Evolutionary conservation across 176 grass and related monocot species (phyloP).

Genomic region (Ananas comosus): DNA sequence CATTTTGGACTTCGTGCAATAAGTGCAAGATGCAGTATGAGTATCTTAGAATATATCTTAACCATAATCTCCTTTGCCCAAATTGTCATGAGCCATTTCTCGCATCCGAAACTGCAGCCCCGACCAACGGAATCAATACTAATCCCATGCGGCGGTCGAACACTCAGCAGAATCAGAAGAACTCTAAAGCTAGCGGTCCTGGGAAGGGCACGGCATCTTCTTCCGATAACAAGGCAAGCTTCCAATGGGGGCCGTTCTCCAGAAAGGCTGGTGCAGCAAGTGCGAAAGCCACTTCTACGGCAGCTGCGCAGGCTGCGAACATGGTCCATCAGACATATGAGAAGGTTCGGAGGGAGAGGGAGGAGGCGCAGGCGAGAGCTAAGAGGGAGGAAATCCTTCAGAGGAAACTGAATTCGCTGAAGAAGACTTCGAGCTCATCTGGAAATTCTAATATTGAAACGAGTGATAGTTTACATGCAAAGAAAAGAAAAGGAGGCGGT

Average conservation of each 20-base stretch:
- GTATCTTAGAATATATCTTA: conserved; percentile 31
- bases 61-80: conserved; percentile 22
- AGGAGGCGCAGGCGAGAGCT: conserved; percentile 9
- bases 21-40: conserved; percentile 29
- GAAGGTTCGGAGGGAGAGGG: conserved; percentile 20
- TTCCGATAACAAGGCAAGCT: conserved; percentile 5
- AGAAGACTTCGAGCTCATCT: conserved; percentile 17
- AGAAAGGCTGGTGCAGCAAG: conserved; percentile 20
- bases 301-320: conserved; percentile 14
- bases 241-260: conserved; percentile 23
- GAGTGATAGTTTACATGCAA: conserved; percentile 30
- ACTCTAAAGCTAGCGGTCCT: neutral
- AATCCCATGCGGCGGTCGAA: neutral
- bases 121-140: conserved; percentile 1
- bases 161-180: conserved; percentile 9
- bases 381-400: conserved; percentile 18
- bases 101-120: conserved; percentile 14
- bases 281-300: conserved; percentile 19
- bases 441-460: conserved; percentile 24
- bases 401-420: conserved; percentile 8
- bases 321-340: conserved; percentile 29
- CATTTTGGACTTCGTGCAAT: conserved; percentile 62
- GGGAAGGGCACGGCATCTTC: no score
- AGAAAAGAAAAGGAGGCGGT: conserved; percentile 12
- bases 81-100: conserved; percentile 24